Conservation (phyloP, 2,329 filamentous ascomycete species). For the Trichoderma breve region DNA sequence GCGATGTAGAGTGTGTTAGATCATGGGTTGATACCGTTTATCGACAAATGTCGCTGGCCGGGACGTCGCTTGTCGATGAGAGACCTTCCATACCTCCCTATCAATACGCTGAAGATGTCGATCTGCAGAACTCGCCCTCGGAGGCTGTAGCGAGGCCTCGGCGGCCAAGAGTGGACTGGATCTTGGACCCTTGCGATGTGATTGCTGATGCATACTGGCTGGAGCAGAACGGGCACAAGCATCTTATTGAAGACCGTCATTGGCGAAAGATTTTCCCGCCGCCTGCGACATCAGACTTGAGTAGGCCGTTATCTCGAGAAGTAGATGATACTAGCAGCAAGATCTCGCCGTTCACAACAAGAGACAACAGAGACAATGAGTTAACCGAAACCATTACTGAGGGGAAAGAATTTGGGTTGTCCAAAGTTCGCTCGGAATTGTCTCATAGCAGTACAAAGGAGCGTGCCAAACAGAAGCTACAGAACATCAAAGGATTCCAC, state of each 20-base stretch:
- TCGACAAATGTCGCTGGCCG: conserved; percentile 31
- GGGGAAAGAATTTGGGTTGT: conserved; percentile 24
- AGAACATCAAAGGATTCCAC: conserved; percentile 51
- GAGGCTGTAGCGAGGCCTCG: conserved; percentile 57
- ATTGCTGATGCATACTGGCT: conserved; percentile 90
- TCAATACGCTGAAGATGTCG: conserved; percentile 44
- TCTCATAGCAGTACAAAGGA: conserved; percentile 55
- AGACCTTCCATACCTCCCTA: conserved; percentile 44
- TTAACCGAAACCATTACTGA: conserved; percentile 26
- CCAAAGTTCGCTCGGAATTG: conserved; percentile 40
- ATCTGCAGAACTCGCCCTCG: conserved; percentile 40
- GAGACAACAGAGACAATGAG: conserved; percentile 27
- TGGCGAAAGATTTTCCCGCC: conserved; percentile 71
- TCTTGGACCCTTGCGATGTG: conserved; percentile 77
- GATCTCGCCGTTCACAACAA: conserved; percentile 29
- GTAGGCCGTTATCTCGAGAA: conserved; percentile 34
- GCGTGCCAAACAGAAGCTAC: conserved; percentile 59
- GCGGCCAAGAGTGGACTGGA: conserved; percentile 81
- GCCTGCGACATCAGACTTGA: conserved; percentile 30
- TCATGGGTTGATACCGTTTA: conserved; percentile 73
- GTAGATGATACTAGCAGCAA: conserved; percentile 28
- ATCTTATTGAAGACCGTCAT: conserved; percentile 74
- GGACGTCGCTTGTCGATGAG: conserved; percentile 27
- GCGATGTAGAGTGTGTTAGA: conserved; percentile 67
- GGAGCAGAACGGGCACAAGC: conserved; percentile 77